Conservation (phyloP, 1,284 basidiomycete species). For the Fomitiporia mediterranea region DNA sequence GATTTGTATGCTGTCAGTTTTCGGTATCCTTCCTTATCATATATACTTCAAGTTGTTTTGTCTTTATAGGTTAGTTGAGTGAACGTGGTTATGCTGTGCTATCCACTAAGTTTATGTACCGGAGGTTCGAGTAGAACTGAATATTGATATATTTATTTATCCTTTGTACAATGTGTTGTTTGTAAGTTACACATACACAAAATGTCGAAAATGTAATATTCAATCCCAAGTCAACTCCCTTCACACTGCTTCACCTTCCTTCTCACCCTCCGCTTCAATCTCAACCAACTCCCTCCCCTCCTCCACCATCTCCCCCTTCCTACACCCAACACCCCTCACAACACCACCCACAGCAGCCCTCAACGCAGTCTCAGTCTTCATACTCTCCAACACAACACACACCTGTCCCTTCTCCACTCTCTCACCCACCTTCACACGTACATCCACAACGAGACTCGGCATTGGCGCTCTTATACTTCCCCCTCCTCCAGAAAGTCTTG, state of each 20-base stretch:
- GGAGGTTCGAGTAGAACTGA: neutral
- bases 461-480: constrained; percentile 59
- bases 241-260: neutral
- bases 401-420: constrained; percentile 76
- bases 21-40: too few relatives aligned
- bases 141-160: neutral
- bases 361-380: constrained; percentile 93
- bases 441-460: constrained; percentile 86
- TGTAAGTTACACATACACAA: neutral
- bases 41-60: too few relatives aligned
- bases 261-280: constrained; percentile 37
- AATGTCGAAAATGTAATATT: neutral
- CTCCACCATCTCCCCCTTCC: constrained; percentile 82
- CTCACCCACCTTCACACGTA: constrained; percentile 73
- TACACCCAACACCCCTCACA: constrained; percentile 68
- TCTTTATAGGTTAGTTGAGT: too few relatives aligned
- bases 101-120: neutral
- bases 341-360: constrained; percentile 64
- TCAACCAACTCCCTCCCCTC: constrained; percentile 79
- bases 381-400: constrained; percentile 85
- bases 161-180: neutral
- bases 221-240: neutral
- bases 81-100: neutral
- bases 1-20: too few relatives aligned
- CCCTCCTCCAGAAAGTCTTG: constrained; percentile 41